Percentiles rank a stretch among this genome's conserved stretches.
phyloP scores from a whole-genome alignment of 2,329 filamentous ascomycete genomes.

The Chaetoscypha palmicola region DNA sequence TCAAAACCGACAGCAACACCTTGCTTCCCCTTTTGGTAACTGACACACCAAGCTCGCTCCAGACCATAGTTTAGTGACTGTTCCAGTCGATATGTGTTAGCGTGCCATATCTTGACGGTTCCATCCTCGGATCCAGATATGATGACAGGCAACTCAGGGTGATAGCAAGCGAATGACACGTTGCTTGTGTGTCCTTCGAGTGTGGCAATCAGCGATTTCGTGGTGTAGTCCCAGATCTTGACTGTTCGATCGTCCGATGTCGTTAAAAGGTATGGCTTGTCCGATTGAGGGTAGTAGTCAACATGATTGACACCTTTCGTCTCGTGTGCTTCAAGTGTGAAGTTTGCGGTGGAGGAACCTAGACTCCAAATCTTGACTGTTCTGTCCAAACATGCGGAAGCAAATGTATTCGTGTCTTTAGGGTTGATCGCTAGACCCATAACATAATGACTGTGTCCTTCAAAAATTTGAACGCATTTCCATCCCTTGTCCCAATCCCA shows the following conservation, averaged over 20 bases:
- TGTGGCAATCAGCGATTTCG: slow-evolving; percentile 92
- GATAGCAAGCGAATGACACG: slow-evolving; percentile 96
- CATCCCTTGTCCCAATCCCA: slow-evolving; percentile 99
- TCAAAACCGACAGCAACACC: slow-evolving; percentile 95
- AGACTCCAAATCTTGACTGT: slow-evolving; percentile 98
- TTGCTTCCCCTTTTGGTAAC: slow-evolving; percentile 90
- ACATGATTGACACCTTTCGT: slow-evolving; percentile 97
- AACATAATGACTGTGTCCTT: slow-evolving; percentile 93
- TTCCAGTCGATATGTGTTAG: slow-evolving; percentile 92
- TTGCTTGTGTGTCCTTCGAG: slow-evolving; percentile 97
- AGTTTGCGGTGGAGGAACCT: slow-evolving; percentile 88
- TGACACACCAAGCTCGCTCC: slow-evolving; percentile 95
- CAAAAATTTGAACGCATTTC: slow-evolving; percentile 93
- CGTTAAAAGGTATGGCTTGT: slow-evolving; percentile 83
- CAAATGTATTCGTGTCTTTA: slow-evolving; percentile 90
- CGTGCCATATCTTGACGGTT: slow-evolving; percentile 97
- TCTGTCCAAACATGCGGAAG: slow-evolving; percentile 88
- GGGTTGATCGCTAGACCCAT: slow-evolving; percentile 97
- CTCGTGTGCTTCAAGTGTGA: slow-evolving; percentile 94
- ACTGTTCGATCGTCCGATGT: slow-evolving; percentile 95
- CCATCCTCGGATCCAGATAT: slow-evolving; percentile 97
- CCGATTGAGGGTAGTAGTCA: slow-evolving; percentile 73
- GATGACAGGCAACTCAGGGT: slow-evolving; percentile 93
- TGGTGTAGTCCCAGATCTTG: slow-evolving; percentile 99
- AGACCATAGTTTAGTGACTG: slow-evolving; percentile 94